A percentile compares a stretch with the other conserved stretches of the same genome.
Conservation (phyloP, 225 moss, liverwort and hornwort species). For the Anthoceros angustus region DNA sequence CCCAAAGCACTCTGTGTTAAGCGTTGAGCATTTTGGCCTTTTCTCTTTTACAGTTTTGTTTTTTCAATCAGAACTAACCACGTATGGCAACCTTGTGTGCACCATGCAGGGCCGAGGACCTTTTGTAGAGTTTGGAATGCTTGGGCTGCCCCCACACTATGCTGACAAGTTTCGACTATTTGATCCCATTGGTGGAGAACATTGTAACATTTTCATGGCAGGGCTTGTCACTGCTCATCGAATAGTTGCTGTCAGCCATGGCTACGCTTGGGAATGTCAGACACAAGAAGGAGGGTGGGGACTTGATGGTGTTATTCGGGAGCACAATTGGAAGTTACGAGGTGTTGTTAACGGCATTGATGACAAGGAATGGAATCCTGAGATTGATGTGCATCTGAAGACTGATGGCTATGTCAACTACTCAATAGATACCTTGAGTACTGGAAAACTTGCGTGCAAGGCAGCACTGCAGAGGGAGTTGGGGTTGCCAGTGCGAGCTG, state of each 20-base stretch:
- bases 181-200: constrained; percentile 49
- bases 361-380: constrained; percentile 58
- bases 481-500: constrained; percentile 36
- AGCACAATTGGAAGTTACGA: constrained; percentile 65
- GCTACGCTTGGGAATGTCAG: constrained; percentile 61
- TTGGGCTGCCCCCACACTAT: constrained; percentile 52
- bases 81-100: not conserved
- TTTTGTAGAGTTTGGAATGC: constrained; percentile 29
- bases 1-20: not conserved
- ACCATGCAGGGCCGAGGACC: constrained; percentile 54
- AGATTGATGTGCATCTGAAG: constrained; percentile 38
- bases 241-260: constrained; percentile 70
- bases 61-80: too few relatives aligned
- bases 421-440: constrained; percentile 12
- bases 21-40: not conserved
- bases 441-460: constrained; percentile 54
- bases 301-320: constrained; percentile 42
- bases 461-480: constrained; percentile 54
- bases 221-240: constrained; percentile 56
- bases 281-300: constrained; percentile 68
- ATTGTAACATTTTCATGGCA: constrained; percentile 66
- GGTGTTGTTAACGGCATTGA: constrained; percentile 78
- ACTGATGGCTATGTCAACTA: constrained; percentile 50
- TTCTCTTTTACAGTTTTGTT: too few relatives aligned
- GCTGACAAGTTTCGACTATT: constrained; percentile 30